These are phyloP conservation scores for Kodamaea anthophila DNA, from an alignment of 1,139 yeast genomes.

Conservation along the genomic window DNA sequence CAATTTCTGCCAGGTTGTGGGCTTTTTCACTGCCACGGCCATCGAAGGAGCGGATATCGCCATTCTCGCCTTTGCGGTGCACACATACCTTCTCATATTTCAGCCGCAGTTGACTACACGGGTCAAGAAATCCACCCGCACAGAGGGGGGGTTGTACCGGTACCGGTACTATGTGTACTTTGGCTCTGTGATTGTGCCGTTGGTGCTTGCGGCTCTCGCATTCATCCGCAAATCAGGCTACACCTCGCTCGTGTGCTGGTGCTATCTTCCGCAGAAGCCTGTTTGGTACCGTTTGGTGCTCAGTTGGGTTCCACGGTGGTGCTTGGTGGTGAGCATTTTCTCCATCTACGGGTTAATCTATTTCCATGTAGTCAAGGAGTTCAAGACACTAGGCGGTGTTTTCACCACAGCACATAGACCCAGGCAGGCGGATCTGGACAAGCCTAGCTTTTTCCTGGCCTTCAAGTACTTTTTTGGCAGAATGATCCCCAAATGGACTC, in stretches of 20 bases:
- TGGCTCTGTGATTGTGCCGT: slow-evolving; percentile 55
- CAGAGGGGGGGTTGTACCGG: slow-evolving; percentile 73
- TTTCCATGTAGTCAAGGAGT: slow-evolving; percentile 61
- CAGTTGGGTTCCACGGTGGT: slow-evolving; percentile 79
- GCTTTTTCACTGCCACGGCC: slow-evolving; percentile 77
- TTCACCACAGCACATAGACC: slow-evolving; percentile 28
- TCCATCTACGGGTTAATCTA: slow-evolving; percentile 67
- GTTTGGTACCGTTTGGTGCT: slow-evolving; percentile 69
- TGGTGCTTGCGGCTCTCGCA: slow-evolving; percentile 67
- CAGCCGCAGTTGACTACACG: slow-evolving; percentile 45
- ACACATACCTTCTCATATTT: slow-evolving; percentile 71
- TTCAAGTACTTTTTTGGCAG: slow-evolving; percentile 23
- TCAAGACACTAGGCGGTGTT: slow-evolving; percentile 46
- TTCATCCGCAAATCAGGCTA: slow-evolving; percentile 55
- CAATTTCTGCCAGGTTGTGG: slow-evolving; percentile 65
- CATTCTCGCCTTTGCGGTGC: slow-evolving; percentile 76
- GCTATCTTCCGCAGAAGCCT: slow-evolving; percentile 71
- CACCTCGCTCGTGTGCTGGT: slow-evolving; percentile 65
- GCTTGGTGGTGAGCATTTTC: slow-evolving; percentile 57
- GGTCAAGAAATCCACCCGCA: slow-evolving; percentile 35
- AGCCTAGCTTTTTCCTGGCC: slow-evolving; percentile 35
- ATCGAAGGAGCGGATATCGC: slow-evolving; percentile 89
- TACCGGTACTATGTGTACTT: slow-evolving; percentile 56
- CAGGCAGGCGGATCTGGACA: slow-evolving; percentile 10
- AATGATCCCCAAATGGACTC: slow-evolving; percentile 24